A percentile compares a stretch with the other conserved stretches of the same genome.
Evolutionary conservation across 2,329 filamentous ascomycete species (phyloP).

Genomic region (Aspergillus luchuensis): DNA sequence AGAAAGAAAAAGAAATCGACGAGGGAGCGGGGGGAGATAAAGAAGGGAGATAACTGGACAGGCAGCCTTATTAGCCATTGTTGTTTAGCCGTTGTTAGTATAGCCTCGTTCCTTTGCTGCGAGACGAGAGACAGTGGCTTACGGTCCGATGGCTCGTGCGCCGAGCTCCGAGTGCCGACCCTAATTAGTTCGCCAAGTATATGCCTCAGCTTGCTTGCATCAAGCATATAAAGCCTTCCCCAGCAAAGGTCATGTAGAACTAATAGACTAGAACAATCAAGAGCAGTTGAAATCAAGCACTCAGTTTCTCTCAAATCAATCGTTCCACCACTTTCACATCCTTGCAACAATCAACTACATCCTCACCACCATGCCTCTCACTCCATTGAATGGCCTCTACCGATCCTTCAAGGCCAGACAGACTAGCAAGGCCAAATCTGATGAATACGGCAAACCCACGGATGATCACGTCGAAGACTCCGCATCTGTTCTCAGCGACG

Average conservation of each 20-base stretch:
- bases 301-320: no score
- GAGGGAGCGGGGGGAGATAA: neutral
- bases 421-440: neutral
- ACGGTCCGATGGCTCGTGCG: constrained; percentile 8
- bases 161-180: neutral
- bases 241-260: neutral
- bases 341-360: neutral
- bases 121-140: neutral
- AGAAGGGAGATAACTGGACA: neutral
- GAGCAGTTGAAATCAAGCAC: neutral
- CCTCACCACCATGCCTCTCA: neutral
- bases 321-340: no score
- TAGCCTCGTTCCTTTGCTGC: neutral
- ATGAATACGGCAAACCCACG: neutral
- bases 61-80: neutral
- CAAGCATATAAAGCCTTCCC: neutral
- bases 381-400: neutral
- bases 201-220: no score
- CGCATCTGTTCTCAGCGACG: constrained; percentile 3
- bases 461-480: neutral
- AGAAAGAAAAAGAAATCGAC: neutral
- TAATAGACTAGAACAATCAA: neutral
- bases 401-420: neutral
- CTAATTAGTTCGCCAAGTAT: neutral
- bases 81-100: neutral